phyloP scores from a whole-genome alignment of 2,329 filamentous ascomycete genomes.

The Talaromyces sp. region DNA sequence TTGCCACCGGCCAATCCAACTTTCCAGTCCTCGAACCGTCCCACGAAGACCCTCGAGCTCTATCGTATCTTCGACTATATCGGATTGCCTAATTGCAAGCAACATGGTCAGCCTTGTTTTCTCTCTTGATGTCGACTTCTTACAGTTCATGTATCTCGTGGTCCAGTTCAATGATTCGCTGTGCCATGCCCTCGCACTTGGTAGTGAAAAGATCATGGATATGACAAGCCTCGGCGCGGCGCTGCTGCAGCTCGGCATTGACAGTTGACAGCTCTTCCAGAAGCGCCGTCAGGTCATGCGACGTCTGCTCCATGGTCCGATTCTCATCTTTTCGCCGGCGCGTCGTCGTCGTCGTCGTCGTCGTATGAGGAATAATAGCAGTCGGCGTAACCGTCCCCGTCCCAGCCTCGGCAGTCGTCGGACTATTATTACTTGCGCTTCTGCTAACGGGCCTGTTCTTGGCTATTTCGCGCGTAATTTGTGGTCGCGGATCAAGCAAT shows the following conservation, averaged over 20 bases:
- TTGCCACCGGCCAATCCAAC: slow-evolving; percentile 27
- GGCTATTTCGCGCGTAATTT: slow-evolving; percentile 18
- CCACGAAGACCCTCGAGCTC: slow-evolving; percentile 33
- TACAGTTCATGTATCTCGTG: slow-evolving; percentile 56
- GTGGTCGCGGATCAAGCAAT: slow-evolving; percentile 23
- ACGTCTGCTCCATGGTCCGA: slow-evolving; percentile 1
- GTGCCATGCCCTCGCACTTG: slow-evolving; percentile 54
- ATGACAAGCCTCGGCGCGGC: slow-evolving; percentile 43
- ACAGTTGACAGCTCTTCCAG: slow-evolving; percentile 22
- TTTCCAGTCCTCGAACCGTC: slow-evolving; percentile 31
- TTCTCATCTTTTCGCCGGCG: background rate
- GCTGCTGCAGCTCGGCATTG: slow-evolving; percentile 21
- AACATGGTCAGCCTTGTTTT: background rate
- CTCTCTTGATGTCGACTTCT: slow-evolving; percentile 15
- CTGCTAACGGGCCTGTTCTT: slow-evolving; percentile 12
- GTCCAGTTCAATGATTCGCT: slow-evolving; percentile 58
- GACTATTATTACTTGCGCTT: background rate
- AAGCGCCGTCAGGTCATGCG: slow-evolving; percentile 18
- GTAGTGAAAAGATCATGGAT: slow-evolving; percentile 59
- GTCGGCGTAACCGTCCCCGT: slow-evolving; percentile 12
- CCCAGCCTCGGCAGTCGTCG: slow-evolving; percentile 5
- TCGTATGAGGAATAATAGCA: background rate
- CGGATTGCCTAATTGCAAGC: slow-evolving; percentile 18
- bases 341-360: background rate
- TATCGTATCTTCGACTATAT: slow-evolving; percentile 29